phyloP scores from a whole-genome alignment of 106 monocot genomes.

The Dendrobium huoshanense region DNA sequence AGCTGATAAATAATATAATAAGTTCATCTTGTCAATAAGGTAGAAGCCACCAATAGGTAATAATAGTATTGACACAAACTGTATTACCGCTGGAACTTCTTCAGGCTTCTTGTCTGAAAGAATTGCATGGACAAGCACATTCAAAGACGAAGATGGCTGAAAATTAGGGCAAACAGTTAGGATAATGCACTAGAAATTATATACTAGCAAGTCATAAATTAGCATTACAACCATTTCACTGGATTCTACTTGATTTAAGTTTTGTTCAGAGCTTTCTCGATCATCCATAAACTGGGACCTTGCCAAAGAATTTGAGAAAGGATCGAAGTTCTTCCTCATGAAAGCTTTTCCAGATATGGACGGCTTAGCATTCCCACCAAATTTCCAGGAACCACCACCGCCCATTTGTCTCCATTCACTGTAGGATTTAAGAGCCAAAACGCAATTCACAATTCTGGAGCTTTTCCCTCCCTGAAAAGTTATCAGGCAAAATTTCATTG shows the following conservation, averaged over 20 bases:
- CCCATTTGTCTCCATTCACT: slow-evolving; percentile 83
- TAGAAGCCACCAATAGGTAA: not conserved
- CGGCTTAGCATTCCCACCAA: slow-evolving; percentile 71
- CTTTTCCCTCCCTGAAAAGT: slow-evolving; percentile 74
- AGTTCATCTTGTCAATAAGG: slow-evolving; percentile 2
- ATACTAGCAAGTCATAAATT: not conserved
- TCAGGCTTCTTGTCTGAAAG: slow-evolving; percentile 76
- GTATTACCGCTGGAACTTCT: slow-evolving; percentile 75
- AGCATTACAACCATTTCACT: slow-evolving; percentile 47
- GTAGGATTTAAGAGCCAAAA: slow-evolving; percentile 88
- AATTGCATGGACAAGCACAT: slow-evolving; percentile 62
- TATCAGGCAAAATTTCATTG: not conserved
- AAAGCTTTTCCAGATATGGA: slow-evolving; percentile 51
- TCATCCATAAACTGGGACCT: slow-evolving; percentile 41
- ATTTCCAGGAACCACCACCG: slow-evolving; percentile 75
- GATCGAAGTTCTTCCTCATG: slow-evolving; percentile 67
- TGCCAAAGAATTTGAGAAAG: slow-evolving; percentile 36
- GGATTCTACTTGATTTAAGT: slow-evolving; percentile 29
- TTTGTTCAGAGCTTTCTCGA: slow-evolving; percentile 31
- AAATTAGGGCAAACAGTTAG: not conserved
- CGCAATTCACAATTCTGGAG: slow-evolving; percentile 67
- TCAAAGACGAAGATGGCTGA: slow-evolving; percentile 57
- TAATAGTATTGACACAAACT: not conserved
- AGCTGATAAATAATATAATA: slow-evolving; percentile 36
- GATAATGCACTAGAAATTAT: not conserved